Percentiles rank a stretch among this genome's conserved stretches.
Conservation (phyloP, 192 early-diverging fungal genomes). For the Oehlia diaphana region DNA sequence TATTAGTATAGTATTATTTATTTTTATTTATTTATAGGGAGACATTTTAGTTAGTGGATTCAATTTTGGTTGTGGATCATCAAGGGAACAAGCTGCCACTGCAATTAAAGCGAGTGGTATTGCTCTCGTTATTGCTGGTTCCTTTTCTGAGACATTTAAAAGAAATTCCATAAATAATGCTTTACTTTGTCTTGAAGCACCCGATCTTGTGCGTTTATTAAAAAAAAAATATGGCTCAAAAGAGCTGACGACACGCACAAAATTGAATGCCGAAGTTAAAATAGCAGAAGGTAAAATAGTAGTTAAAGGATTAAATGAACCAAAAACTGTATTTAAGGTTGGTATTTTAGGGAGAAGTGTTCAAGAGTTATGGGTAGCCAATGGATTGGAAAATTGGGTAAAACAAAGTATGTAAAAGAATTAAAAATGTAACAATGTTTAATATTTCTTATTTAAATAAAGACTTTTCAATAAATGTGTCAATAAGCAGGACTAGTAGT, state of each 20-base stretch:
- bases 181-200: conserved; percentile 85
- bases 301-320: conserved; percentile 39
- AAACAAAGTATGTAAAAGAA: conserved; percentile 42
- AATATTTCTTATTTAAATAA: background rate
- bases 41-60: conserved; percentile 91
- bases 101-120: conserved; percentile 87
- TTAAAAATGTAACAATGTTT: background rate
- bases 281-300: conserved; percentile 67
- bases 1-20: too few relatives aligned
- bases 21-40: conserved; percentile 37
- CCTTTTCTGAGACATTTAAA: conserved; percentile 98
- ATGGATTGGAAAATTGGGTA: conserved; percentile 96
- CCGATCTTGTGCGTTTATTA: conserved; percentile 76
- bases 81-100: conserved; percentile 97
- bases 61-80: conserved; percentile 98
- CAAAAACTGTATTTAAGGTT: conserved; percentile 49
- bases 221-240: conserved; percentile 46
- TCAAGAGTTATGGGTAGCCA: conserved; percentile 95
- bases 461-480: background rate
- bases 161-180: conserved; percentile 99
- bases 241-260: conserved; percentile 72
- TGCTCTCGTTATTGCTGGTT: conserved; percentile 83
- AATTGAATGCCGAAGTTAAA: conserved; percentile 69
- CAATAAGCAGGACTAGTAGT: background rate
- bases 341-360: conserved; percentile 82